Evolutionary conservation across 2,329 filamentous ascomycete genomes (phyloP), one percentile per base, ranked within the genome.

Genomic region (Aspergillus quadricinctus): DNA sequence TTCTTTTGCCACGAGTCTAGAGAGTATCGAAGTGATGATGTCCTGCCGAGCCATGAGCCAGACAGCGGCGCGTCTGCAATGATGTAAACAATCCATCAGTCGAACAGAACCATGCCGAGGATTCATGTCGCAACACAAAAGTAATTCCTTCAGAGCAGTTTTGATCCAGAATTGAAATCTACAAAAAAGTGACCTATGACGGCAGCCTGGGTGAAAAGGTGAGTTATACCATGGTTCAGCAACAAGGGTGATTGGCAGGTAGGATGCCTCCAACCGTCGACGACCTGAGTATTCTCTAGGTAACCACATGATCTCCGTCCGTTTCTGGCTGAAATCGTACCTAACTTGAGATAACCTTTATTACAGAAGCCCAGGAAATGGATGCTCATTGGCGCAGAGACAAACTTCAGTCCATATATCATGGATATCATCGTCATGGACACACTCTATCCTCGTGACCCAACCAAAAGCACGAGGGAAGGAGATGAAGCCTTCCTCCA

Each of bases 401-500:
- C 14, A 37, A 37, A n/a, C 31, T 37, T 37, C 31, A 37, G 31
- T 14, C 31, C 5, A 17, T 37, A 45, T 14, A 45, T 45, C 41
- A 45, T 45, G 19, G 19, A 25, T 46, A 46, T 46, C 21, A 23
- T 46, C 43, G 43, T 46, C 43, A 46, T 46, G 43, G 43, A 46
- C 23, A 14, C 14, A 23, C 19, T 43, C 31, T 29, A 43, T 19
- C 53, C 58, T 54, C 53, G 56, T 60, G 58, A 54, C 51, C 51
- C 14, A 29, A 23, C 25, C 10, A 14, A 46, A 23, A 28, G 54
- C 59, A 57, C 59, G 51, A 61, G 55, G 55, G n/a, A 35, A 46
- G 31, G 29, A 10, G 49, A 35, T 40, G 53, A 48, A 52, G 45
- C 41, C 43, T 40, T 51, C 28, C 43, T 21, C 40, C 4, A 37